Evolutionary conservation across 179 eudicot genomes (phyloP).

Genomic region (Actinidia arguta): DNA sequence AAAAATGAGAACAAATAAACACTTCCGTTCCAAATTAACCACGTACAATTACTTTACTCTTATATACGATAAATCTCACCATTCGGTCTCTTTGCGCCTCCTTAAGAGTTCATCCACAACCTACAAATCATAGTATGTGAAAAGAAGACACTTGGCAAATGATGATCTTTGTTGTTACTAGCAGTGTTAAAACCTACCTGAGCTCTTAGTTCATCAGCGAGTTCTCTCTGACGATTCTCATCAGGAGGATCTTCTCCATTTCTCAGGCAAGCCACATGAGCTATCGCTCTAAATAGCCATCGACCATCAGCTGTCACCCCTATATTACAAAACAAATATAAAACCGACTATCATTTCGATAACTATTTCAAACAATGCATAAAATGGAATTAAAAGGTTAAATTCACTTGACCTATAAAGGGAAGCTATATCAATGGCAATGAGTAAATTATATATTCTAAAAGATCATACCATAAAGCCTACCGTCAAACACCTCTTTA

Average conservation of each 20-base stretch:
- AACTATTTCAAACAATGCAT: not conserved
- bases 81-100: conserved; percentile 82
- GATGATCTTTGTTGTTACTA: not conserved
- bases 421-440: not conserved
- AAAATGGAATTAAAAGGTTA: not conserved
- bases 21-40: not conserved
- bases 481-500: not conserved
- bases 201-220: conserved; percentile 87
- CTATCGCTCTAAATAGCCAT: conserved; percentile 79
- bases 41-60: not conserved
- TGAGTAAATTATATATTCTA: not conserved
- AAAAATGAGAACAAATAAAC: not conserved
- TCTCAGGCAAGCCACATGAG: conserved; percentile 77
- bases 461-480: not conserved
- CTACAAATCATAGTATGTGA: conserved; percentile 30
- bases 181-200: conserved; percentile 36
- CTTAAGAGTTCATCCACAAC: conserved; percentile 76
- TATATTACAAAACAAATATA: conserved; percentile 17
- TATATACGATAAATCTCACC: conserved; percentile 38
- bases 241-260: conserved; percentile 73
- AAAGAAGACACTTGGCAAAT: conserved; percentile 1
- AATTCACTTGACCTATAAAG: not conserved
- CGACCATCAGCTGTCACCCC: conserved; percentile 79
- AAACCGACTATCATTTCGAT: not conserved
- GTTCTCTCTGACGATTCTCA: conserved; percentile 69